Percentiles rank a stretch among this genome's conserved stretches.
Evolutionary conservation across 768 basidiomycete genomes (phyloP).

Genomic region (Panaeolus papilionaceus): DNA sequence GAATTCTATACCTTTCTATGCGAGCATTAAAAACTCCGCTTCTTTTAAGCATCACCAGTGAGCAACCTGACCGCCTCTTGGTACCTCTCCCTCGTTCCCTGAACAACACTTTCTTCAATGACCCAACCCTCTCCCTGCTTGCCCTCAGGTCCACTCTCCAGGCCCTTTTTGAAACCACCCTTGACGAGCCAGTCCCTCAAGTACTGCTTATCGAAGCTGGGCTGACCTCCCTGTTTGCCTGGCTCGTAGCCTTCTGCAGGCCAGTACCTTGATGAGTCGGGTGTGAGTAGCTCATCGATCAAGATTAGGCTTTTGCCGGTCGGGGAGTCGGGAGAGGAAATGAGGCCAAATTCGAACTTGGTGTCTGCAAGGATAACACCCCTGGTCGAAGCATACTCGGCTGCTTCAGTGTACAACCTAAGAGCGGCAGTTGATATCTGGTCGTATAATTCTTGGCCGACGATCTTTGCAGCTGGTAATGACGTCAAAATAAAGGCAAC

Average conservation of each 20-base stretch:
- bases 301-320: constrained; percentile 68
- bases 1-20: too few relatives aligned
- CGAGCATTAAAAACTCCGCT: too few relatives aligned
- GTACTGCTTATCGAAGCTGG: constrained; percentile 97
- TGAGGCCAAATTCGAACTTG: constrained; percentile 97
- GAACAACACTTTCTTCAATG: constrained; percentile 77
- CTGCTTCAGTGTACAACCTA: constrained; percentile 74
- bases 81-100: constrained; percentile 81
- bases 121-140: constrained; percentile 76
- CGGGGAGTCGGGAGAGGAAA: constrained; percentile 42
- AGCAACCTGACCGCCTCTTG: constrained; percentile 74
- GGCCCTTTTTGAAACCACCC: constrained; percentile 75
- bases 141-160: constrained; percentile 76
- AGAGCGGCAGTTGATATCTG: constrained; percentile 66
- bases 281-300: constrained; percentile 96
- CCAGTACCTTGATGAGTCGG: constrained; percentile 98
- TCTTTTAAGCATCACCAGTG: constrained; percentile 30
- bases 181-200: constrained; percentile 87
- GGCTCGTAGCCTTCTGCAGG: constrained; percentile 73
- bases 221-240: constrained; percentile 67
- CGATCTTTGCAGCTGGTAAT: constrained; percentile 60
- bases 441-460: constrained; percentile 70
- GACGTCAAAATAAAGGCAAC: neutral
- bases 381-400: constrained; percentile 70
- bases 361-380: constrained; percentile 97